Evolutionary conservation across 441 rosid species (phyloP).

Genomic region (Erysimum cheiri): DNA sequence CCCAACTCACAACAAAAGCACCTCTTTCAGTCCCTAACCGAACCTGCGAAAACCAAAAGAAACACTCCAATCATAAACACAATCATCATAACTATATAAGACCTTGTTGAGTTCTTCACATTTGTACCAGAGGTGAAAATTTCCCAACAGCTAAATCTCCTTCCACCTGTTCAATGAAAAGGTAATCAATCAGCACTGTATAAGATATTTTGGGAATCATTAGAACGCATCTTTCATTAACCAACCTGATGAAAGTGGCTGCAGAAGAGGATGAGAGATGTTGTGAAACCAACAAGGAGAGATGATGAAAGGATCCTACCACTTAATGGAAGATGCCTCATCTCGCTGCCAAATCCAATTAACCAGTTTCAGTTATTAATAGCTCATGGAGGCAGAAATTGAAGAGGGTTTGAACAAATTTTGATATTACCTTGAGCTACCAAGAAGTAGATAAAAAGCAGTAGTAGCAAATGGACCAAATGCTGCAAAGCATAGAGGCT

Average conservation of each 20-base stretch:
- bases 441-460: conserved; percentile 77
- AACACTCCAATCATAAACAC: background rate
- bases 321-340: conserved; percentile 53
- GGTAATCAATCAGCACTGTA: background rate
- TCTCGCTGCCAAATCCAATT: conserved; percentile 50
- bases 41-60: conserved; percentile 51
- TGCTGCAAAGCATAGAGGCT: conserved; percentile 90
- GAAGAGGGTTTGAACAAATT: background rate
- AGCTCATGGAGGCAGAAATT: background rate
- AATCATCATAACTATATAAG: background rate
- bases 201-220: background rate
- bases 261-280: conserved; percentile 85
- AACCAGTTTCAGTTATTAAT: conserved; percentile 1
- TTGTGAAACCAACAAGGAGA: conserved; percentile 80
- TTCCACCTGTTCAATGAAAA: conserved; percentile 57
- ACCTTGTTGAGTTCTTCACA: conserved; percentile 3
- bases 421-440: conserved; percentile 58
- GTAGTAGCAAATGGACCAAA: conserved; percentile 93
- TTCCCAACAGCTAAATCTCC: conserved; percentile 74
- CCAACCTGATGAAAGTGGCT: conserved; percentile 96
- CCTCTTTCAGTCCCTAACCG: conserved; percentile 78
- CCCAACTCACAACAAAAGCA: conserved; percentile 57
- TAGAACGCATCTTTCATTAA: background rate
- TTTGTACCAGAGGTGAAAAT: conserved; percentile 79
- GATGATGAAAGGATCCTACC: conserved; percentile 66